Base-by-base conservation (phyloP, 106 monocot genomes). In the Dactylorhiza incarnata region DNA sequence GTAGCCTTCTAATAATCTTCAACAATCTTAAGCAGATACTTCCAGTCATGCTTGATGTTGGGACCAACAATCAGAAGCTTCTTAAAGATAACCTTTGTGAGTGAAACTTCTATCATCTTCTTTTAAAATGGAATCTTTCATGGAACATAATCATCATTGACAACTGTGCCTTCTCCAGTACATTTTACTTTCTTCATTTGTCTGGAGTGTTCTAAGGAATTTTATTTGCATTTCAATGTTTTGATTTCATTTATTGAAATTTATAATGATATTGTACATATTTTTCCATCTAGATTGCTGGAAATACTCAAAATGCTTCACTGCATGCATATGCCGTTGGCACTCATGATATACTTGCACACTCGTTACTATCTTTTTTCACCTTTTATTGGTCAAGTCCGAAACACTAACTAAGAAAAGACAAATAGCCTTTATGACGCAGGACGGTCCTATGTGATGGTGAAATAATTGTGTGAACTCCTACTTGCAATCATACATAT, bases 11-110 rank as follows among this genome's bases (percentile, higher is more conserved):
- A 45, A 51, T 52, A 49, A 71, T 51, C 17, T 78, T 76, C 65
- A 23, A 45, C 72, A 72, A 49, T 44, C 48, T 49, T 72, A n/a
- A 11, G 78, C 85, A 99, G 99, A 86, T 99, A 79, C 91, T 99
- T 79, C 99, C 99, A 54, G 85, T 92, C 48, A 99, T 99, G 99
- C 89, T 99, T 74, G 99, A 99, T 82, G 89, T 99, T 75, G 99
- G 99, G 46, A 99, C 99, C 59, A 94, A 92, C 78, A 99, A 99
- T 66, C 73, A 86, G 80, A 91, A 84, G 82, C 99, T 99, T 88
- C 91, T 99, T 24, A 85, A 92, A 79, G 94, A 99, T 83, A 86
- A 82, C 44, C 91, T 99, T 77, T 99, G 99, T 96, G 81, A 87
- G 88, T 72, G 22, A 72, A 24, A 29, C 59, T 17, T 9, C 6